Evolutionary conservation across 768 basidiomycete species (phyloP).

Genomic region (Suillus fuscotomentosus): DNA sequence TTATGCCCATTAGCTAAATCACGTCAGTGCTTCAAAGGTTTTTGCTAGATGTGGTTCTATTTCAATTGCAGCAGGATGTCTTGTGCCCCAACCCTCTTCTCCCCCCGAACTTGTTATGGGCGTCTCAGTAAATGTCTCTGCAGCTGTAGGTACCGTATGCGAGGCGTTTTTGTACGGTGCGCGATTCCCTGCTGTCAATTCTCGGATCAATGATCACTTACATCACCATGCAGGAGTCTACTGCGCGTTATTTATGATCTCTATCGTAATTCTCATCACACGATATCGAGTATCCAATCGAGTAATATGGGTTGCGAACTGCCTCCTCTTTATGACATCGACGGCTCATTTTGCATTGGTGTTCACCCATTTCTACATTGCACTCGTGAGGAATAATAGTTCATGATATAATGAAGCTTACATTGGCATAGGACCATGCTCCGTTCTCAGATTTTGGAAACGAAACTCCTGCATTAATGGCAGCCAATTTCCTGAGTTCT

Average conservation of each 20-base stretch:
- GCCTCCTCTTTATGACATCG: constrained; percentile 15
- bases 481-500: constrained; percentile 24
- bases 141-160: constrained; percentile 17
- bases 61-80: not conserved
- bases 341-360: constrained; percentile 18
- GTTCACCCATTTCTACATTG: constrained; percentile 20
- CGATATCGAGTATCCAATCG: not conserved
- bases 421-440: constrained; percentile 6
- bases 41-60: not conserved
- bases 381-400: constrained; percentile 17
- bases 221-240: constrained; percentile 7
- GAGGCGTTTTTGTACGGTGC: constrained; percentile 27
- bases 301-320: constrained; percentile 11
- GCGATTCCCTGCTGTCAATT: not conserved
- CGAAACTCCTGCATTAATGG: constrained; percentile 19
- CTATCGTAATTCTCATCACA: constrained; percentile 12
- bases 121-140: not conserved
- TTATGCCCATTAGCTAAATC: not conserved
- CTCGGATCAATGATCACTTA: not conserved
- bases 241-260: constrained; percentile 15
- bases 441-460: constrained; percentile 16
- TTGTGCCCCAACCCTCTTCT: not conserved
- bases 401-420: not conserved
- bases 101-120: not conserved
- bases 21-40: not conserved